Evolutionary conservation across 495 filamentous ascomycete species (phyloP), one percentile per base, ranked within the genome.

Genomic region (Aspergillus indologenus): DNA sequence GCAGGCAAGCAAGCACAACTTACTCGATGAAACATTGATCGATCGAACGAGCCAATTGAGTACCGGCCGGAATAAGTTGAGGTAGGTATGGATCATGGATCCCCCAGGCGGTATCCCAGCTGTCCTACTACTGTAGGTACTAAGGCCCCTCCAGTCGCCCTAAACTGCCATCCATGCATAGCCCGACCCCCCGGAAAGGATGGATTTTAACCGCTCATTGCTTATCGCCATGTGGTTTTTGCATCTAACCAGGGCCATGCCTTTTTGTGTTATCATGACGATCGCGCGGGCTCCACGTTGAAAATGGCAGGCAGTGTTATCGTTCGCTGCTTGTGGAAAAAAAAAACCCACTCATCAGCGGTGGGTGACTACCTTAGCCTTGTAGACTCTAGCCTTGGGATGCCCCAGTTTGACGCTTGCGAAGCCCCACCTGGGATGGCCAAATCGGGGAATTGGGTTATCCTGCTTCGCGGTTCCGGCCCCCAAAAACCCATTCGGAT

Each of bases 191-290:
- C 61, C 22, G 57, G 31, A 40, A 58, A 45, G 26, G 29, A 40
- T 42, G 34, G 45, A 44, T 57, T 58, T 45, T 46, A 61, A 53
- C 52, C 56, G 52, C 45, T 31, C 47, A 51, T 58, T 63, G 60
- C 61, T 63, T 66, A 63, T 66, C 56, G 64, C 64, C 64, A 66
- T 63, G 64, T 66, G 64, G 64, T 59, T 29, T 29, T 57, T 22
- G 53, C 58, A 62, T 66, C 61, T 61, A 48, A 51, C 5, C 34
- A 59, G 46, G 57, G 23, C 47, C 47, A 52, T 58, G 48, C 54
- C 54, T 56, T 4, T 40, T 40, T 11, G 34, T 53, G 58, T 18
- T 66, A 55, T 56, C 58, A 65, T 53, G 60, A 59, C 57, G 63
- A 62, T 65, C 63, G 57, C 54, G 58, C 58, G 42, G 56, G 60